Conservation (phyloP, 148 eudicot genomes). For the Fagopyrum tataricum region DNA sequence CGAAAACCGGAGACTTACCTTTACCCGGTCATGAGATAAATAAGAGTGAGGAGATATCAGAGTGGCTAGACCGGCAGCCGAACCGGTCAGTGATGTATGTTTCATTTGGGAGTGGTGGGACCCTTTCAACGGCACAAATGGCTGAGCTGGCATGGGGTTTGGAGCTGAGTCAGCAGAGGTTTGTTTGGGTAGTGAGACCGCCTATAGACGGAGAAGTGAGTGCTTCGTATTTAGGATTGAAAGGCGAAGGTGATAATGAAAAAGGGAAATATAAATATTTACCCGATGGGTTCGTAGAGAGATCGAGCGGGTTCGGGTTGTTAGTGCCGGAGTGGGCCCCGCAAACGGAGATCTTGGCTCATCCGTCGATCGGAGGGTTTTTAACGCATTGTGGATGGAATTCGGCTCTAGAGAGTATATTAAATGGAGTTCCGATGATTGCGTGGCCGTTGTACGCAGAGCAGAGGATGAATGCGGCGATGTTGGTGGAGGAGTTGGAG, state of each 20-base stretch:
- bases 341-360: constrained; percentile 9
- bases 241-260: neutral
- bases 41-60: neutral
- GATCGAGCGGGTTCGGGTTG: neutral
- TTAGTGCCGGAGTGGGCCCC: constrained; percentile 15
- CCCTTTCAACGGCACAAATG: constrained; percentile 32
- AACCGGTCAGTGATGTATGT: constrained; percentile 28
- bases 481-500: neutral
- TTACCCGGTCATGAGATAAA: no score
- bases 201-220: neutral
- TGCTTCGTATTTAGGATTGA: neutral
- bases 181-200: constrained; percentile 36
- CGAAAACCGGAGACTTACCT: neutral
- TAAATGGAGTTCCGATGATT: neutral
- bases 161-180: constrained; percentile 26
- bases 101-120: constrained; percentile 45
- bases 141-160: constrained; percentile 30
- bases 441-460: constrained; percentile 8
- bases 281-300: constrained; percentile 9
- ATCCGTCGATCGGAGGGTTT: constrained; percentile 13
- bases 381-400: constrained; percentile 18
- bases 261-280: neutral
- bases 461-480: constrained; percentile 1
- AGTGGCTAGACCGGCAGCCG: constrained; percentile 32
- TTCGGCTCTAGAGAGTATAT: constrained; percentile 6